phyloP scores from a whole-genome alignment of 495 filamentous ascomycete genomes.

The Penicillium pulvis region DNA sequence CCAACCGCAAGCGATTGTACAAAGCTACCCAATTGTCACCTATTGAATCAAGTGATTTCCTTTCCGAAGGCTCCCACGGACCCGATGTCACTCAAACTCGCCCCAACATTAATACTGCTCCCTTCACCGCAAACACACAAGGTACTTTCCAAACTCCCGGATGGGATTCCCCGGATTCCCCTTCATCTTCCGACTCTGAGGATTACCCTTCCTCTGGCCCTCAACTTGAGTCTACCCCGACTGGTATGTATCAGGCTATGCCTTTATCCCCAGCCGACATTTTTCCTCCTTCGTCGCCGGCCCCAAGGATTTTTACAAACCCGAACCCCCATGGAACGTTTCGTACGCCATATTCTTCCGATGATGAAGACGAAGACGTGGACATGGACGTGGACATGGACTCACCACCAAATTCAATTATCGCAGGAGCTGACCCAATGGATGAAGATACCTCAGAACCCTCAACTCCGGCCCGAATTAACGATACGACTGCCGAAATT shows the following conservation, averaged over 20 bases:
- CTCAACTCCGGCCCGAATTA: background rate
- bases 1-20: slow-evolving; percentile 1
- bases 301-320: background rate
- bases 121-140: background rate
- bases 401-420: background rate
- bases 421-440: background rate
- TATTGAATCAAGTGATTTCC: background rate
- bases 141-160: slow-evolving; percentile 3
- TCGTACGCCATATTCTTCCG: background rate
- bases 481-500: background rate
- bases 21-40: background rate
- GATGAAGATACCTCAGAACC: background rate
- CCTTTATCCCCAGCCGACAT: background rate
- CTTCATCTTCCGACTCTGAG: background rate
- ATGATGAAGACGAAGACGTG: background rate
- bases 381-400: background rate
- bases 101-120: background rate
- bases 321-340: background rate
- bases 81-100: background rate
- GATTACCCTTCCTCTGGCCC: background rate
- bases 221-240: background rate
- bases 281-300: background rate
- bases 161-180: background rate
- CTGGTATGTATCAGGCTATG: background rate
- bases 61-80: background rate